Percentiles rank a stretch among this genome's conserved stretches.
These are phyloP conservation scores for Chimonanthus salicifolius DNA, from an alignment of 164 flowering plant genomes.

Conservation along the genomic window DNA sequence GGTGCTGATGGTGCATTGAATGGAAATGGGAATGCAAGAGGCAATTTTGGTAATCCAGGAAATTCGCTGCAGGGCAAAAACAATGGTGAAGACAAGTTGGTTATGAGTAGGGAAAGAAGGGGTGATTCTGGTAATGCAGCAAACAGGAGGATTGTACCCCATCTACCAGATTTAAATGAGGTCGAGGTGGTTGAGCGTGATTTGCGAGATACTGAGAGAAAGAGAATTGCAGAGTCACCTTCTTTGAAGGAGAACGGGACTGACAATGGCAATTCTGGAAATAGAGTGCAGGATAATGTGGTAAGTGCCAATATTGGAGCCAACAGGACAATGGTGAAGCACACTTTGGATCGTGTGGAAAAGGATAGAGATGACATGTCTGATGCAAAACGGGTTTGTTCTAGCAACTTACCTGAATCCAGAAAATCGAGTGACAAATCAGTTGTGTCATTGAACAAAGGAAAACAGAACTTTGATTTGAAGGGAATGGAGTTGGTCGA, in stretches of 20 bases:
- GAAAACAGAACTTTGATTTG: neutral
- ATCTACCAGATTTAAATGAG: constrained; percentile 9
- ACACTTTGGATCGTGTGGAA: neutral
- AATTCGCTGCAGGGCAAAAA: neutral
- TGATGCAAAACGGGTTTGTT: neutral
- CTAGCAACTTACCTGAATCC: neutral
- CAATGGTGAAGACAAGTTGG: neutral
- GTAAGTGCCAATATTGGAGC: neutral
- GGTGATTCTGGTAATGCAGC: neutral
- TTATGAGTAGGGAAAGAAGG: neutral
- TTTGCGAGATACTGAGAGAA: neutral
- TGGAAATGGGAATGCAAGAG: no score
- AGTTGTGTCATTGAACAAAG: neutral
- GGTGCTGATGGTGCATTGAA: no score
- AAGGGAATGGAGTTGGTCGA: constrained; percentile 2
- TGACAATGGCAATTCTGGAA: neutral
- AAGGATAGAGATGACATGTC: neutral
- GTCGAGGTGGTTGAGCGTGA: neutral
- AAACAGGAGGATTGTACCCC: neutral
- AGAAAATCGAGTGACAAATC: neutral
- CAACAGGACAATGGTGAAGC: neutral
- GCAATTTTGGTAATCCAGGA: neutral
- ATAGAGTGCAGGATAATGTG: neutral
- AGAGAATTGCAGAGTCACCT: neutral
- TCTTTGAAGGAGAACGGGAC: neutral